These are phyloP conservation scores for Saturnispora ahearnii DNA, from an alignment of 805 yeast genomes.

Conservation along the genomic window DNA sequence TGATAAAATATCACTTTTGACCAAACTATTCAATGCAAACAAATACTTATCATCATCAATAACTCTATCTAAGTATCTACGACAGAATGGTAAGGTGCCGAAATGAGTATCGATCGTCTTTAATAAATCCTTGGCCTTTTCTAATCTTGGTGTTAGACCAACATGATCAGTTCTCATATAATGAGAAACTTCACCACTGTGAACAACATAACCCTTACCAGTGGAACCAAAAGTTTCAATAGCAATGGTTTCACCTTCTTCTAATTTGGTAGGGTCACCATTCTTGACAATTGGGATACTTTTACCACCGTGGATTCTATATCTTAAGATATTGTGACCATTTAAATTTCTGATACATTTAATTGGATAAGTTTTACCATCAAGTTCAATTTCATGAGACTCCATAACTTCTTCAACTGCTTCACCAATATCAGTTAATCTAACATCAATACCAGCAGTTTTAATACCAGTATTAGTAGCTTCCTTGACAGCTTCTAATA, in stretches of 20 bases:
- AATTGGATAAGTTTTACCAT: constrained; percentile 78
- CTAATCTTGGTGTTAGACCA: constrained; percentile 43
- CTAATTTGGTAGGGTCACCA: constrained; percentile 95
- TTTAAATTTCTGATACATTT: constrained; percentile 86
- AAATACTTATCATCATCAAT: constrained; percentile 87
- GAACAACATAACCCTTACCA: constrained; percentile 82
- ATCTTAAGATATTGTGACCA: constrained; percentile 88
- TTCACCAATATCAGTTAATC: constrained; percentile 91
- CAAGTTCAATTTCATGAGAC: constrained; percentile 82
- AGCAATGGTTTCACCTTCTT: constrained; percentile 96
- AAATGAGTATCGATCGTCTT: constrained; percentile 68
- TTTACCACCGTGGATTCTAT: constrained; percentile 86
- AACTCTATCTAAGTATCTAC: constrained; percentile 78
- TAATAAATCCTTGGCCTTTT: constrained; percentile 62
- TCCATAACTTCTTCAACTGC: constrained; percentile 97
- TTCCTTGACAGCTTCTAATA: constrained; percentile 77
- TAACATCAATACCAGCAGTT: constrained; percentile 92
- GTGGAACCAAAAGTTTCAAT: constrained; percentile 98
- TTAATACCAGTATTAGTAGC: constrained; percentile 92
- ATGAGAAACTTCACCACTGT: constrained; percentile 91
- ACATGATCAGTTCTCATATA: constrained; percentile 61
- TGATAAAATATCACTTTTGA: constrained; percentile 76
- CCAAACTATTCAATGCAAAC: constrained; percentile 76
- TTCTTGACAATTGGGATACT: constrained; percentile 93
- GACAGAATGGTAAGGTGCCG: constrained; percentile 94